A percentile compares a stretch with the other conserved stretches of the same genome.
Conservation (phyloP, 371 early-diverging fungal species). For the Entomophthora muscae region DNA sequence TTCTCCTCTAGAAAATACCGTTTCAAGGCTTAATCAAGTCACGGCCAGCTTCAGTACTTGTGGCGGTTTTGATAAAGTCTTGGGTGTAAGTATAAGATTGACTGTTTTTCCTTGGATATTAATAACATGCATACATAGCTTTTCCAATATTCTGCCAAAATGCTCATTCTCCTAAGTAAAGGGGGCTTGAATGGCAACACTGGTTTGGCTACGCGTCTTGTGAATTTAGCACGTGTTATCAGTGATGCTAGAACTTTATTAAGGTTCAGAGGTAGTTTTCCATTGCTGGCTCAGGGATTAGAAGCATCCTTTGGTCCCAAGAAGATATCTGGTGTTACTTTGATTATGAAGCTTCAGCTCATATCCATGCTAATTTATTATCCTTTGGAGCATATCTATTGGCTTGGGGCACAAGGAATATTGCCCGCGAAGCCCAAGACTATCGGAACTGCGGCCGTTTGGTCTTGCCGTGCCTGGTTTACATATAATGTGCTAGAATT, state of each 20-base stretch:
- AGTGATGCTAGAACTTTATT: conserved; percentile 3
- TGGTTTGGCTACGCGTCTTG: neutral
- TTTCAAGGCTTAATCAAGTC: neutral
- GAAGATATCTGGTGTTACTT: neutral
- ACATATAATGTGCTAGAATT: conserved; percentile 1
- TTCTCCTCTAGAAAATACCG: neutral
- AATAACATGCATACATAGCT: neutral
- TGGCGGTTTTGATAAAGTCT: conserved; percentile 7
- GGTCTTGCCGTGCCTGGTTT: conserved; percentile 7
- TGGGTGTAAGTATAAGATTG: neutral
- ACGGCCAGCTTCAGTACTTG: neutral
- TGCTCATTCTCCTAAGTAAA: neutral
- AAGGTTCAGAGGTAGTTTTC: conserved; percentile 7
- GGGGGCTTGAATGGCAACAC: neutral
- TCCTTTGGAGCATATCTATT: conserved; percentile 8
- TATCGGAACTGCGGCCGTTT: neutral
- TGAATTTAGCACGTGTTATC: neutral
- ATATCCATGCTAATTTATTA: conserved; percentile 7
- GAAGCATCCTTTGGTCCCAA: neutral
- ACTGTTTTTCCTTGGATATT: neutral
- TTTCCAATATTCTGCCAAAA: conserved; percentile 1
- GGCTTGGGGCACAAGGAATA: neutral
- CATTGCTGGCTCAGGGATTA: neutral
- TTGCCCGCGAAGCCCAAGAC: neutral
- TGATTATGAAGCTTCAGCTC: conserved; percentile 2